Percentiles rank a stretch among this genome's conserved stretches.
Conservation (phyloP, 805 yeast species). For the Suhomyces xylopsoci region DNA sequence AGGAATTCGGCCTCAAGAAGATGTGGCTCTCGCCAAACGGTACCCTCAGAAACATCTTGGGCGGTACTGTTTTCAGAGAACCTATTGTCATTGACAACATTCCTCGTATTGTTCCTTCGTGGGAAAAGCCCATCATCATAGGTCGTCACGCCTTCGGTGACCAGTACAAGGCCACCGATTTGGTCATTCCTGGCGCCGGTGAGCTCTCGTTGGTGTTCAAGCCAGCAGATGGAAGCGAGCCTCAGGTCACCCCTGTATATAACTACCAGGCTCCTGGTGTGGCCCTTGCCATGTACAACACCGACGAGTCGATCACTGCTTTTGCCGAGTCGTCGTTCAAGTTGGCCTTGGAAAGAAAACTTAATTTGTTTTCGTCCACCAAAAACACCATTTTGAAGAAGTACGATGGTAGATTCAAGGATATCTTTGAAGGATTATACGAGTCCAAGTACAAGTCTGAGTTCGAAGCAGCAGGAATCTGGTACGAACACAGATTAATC, state of each 20-base stretch:
- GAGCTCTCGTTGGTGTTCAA: constrained; percentile 72
- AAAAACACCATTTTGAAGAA: constrained; percentile 92
- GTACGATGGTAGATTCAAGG: constrained; percentile 95
- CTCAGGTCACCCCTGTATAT: constrained; percentile 58
- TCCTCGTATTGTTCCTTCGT: constrained; percentile 84
- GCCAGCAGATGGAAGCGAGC: constrained; percentile 61
- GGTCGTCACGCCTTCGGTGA: constrained; percentile 98
- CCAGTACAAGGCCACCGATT: constrained; percentile 91
- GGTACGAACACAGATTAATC: constrained; percentile 95
- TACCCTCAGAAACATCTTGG: constrained; percentile 90
- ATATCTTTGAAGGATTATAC: constrained; percentile 80
- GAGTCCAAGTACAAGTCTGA: constrained; percentile 62
- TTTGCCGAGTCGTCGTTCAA: constrained; percentile 93
- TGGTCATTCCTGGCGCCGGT: constrained; percentile 78
- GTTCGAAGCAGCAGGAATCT: constrained; percentile 79
- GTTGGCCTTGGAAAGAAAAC: constrained; percentile 72
- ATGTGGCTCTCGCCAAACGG: constrained; percentile 99
- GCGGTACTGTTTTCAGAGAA: constrained; percentile 96
- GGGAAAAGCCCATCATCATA: constrained; percentile 94
- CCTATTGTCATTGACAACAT: constrained; percentile 88
- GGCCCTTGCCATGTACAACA: constrained; percentile 92
- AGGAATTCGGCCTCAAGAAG: constrained; percentile 85
- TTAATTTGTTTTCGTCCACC: constrained; percentile 84
- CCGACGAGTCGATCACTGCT: constrained; percentile 84
- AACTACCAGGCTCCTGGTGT: constrained; percentile 74